Evolutionary conservation across 352 stramenopile species (phyloP).

Genomic region (Pythium myriotylum): DNA sequence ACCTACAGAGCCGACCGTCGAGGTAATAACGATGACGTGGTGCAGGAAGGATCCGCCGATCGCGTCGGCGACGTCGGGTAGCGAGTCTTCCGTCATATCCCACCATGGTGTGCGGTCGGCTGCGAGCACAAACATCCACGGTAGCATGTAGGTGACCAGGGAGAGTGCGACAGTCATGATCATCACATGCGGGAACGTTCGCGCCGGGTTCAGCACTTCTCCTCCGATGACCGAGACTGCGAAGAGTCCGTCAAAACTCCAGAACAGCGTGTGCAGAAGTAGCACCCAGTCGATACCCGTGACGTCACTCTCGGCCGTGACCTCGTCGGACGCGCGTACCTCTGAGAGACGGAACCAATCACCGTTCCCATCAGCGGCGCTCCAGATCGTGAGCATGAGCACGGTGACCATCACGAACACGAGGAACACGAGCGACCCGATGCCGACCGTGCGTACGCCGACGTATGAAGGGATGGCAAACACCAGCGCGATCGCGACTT

Average conservation of each 20-base stretch:
- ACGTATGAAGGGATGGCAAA: conserved; percentile 40
- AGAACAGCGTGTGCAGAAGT: conserved; percentile 92
- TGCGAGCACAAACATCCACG: conserved; percentile 6
- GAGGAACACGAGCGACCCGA: conserved; percentile 29
- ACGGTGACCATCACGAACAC: conserved; percentile 28
- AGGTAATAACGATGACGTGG: conserved; percentile 43
- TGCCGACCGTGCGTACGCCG: conserved; percentile 33
- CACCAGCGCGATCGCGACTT: conserved; percentile 36
- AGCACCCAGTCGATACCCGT: conserved; percentile 58
- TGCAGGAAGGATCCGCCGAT: conserved; percentile 69
- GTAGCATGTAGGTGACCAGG: conserved; percentile 34
- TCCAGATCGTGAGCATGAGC: too few relatives aligned
- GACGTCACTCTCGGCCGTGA: too few relatives aligned
- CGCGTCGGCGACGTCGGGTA: conserved; percentile 1
- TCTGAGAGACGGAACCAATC: too few relatives aligned
- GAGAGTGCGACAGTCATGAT: conserved; percentile 62
- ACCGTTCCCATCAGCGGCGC: too few relatives aligned
- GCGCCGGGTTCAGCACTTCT: conserved; percentile 68
- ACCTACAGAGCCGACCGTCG: conserved; percentile 64
- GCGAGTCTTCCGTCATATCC: conserved; percentile 4
- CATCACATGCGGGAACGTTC: conserved; percentile 54
- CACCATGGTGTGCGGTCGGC: conserved; percentile 1
- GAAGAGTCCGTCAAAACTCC: conserved; percentile 93
- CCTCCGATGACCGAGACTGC: conserved; percentile 73
- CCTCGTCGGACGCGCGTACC: too few relatives aligned